phyloP scores from a whole-genome alignment of 129 eudicot genomes.

The Rutidosis leptorrhynchoides region DNA sequence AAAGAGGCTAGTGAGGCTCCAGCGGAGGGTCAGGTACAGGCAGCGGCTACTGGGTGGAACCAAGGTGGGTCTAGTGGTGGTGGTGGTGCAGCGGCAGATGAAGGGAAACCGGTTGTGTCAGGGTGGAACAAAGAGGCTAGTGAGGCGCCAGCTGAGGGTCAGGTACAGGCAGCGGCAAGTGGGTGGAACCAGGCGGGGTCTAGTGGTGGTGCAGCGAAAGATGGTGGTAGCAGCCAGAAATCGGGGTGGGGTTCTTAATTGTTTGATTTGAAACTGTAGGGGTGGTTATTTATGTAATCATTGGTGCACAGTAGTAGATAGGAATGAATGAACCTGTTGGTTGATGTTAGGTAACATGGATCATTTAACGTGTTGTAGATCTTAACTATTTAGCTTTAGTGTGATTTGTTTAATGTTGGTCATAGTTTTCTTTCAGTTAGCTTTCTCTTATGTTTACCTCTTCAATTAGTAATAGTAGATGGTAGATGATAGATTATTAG shows the following conservation, averaged over 20 bases:
- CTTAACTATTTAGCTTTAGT: background rate
- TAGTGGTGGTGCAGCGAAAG: slow-evolving; percentile 5
- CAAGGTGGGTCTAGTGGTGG: slow-evolving; percentile 9
- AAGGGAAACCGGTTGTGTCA: background rate
- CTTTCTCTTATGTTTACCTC: too few species aligned
- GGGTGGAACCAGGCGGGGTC: slow-evolving; percentile 15
- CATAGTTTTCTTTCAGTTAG: background rate
- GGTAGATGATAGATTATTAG: too few species aligned
- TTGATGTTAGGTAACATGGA: background rate
- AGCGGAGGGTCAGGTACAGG: background rate
- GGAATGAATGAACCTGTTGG: background rate
- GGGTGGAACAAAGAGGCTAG: background rate
- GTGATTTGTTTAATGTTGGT: background rate
- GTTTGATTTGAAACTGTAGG: slow-evolving; percentile 1
- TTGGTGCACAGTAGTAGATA: slow-evolving; percentile 7
- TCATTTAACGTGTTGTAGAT: background rate
- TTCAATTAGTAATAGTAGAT: too few species aligned
- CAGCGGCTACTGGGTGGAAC: slow-evolving; percentile 1
- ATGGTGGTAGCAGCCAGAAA: background rate
- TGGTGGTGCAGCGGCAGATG: slow-evolving; percentile 8
- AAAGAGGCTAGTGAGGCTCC: background rate
- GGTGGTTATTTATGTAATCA: background rate
- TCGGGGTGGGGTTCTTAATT: slow-evolving; percentile 1
- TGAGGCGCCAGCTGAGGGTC: background rate
- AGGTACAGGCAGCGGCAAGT: background rate